Percentiles rank a stretch among this genome's conserved stretches.
Evolutionary conservation across 805 yeast genomes (phyloP).

Genomic region (Yamadazyma laniorum): DNA sequence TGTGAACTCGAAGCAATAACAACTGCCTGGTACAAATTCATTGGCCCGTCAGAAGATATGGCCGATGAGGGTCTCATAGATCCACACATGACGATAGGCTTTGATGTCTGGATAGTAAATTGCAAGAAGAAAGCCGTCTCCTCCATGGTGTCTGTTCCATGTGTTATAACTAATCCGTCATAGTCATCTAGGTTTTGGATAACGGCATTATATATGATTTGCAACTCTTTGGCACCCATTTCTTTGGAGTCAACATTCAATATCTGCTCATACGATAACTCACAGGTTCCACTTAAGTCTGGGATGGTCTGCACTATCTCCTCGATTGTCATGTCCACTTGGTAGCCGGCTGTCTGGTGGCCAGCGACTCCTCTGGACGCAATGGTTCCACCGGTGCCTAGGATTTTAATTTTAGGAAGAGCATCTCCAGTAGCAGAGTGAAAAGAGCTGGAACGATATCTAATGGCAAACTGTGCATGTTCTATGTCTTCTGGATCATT

Average conservation of each 20-base stretch:
- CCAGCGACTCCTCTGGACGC: conserved; percentile 41
- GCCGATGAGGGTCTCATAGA: conserved; percentile 75
- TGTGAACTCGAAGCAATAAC: conserved; percentile 55
- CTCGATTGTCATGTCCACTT: conserved; percentile 44
- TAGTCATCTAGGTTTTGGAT: conserved; percentile 42
- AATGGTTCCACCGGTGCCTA: conserved; percentile 48
- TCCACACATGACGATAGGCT: conserved; percentile 69
- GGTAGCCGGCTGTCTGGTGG: conserved; percentile 44
- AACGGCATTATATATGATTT: conserved; percentile 46
- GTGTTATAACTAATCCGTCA: conserved; percentile 65
- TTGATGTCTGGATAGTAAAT: conserved; percentile 38
- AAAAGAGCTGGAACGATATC: conserved; percentile 33
- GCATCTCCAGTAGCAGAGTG: neutral
- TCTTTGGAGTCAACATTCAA: conserved; percentile 63
- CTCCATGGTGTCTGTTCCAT: conserved; percentile 70
- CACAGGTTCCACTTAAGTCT: conserved; percentile 52
- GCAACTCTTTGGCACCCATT: conserved; percentile 45
- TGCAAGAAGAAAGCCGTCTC: conserved; percentile 67
- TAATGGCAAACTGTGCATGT: conserved; percentile 34
- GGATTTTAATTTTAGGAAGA: conserved; percentile 37
- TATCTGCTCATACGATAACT: conserved; percentile 60
- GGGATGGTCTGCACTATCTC: conserved; percentile 55
- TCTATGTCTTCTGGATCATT: conserved; percentile 25
- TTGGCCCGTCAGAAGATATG: conserved; percentile 69
- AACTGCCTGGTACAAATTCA: conserved; percentile 69